These are phyloP conservation scores for Scalesia atractyloides DNA, from an alignment of 129 eudicot genomes.

Conservation along the genomic window DNA sequence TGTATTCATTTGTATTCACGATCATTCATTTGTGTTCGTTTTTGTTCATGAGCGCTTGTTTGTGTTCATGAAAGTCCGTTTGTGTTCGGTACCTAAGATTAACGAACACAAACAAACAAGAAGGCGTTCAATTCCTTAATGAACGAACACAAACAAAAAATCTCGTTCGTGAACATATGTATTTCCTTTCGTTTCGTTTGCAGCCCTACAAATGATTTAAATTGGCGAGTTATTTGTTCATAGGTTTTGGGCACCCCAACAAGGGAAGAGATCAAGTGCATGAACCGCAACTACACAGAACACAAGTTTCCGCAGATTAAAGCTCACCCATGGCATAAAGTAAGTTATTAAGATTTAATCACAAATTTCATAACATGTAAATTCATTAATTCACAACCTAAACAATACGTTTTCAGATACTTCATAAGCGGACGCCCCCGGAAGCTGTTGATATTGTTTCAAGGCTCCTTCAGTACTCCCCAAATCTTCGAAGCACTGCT, in stretches of 20 bases:
- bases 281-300: constrained; percentile 93
- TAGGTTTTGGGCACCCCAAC: constrained; percentile 85
- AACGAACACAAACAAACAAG: no score
- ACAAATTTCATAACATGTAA: constrained; percentile 4
- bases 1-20: no score
- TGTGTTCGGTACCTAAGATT: no score
- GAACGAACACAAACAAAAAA: no score
- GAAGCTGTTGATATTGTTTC: constrained; percentile 89
- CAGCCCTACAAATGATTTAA: neutral
- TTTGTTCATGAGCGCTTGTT: no score
- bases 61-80: no score
- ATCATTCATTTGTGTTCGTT: no score
- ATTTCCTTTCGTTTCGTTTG: no score
- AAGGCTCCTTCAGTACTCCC: constrained; percentile 87
- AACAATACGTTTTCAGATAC: constrained; percentile 51
- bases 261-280: constrained; percentile 91
- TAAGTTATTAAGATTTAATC: constrained; percentile 26
- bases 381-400: constrained; percentile 30
- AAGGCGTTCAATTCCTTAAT: no score
- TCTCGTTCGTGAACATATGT: no score
- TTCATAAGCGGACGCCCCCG: constrained; percentile 88
- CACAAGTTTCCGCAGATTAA: constrained; percentile 86
- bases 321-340: constrained; percentile 98
- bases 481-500: constrained; percentile 89
- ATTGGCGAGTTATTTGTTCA: constrained; percentile 20